Conservation (phyloP, 768 basidiomycete species). For the Tylopilus sp. region DNA sequence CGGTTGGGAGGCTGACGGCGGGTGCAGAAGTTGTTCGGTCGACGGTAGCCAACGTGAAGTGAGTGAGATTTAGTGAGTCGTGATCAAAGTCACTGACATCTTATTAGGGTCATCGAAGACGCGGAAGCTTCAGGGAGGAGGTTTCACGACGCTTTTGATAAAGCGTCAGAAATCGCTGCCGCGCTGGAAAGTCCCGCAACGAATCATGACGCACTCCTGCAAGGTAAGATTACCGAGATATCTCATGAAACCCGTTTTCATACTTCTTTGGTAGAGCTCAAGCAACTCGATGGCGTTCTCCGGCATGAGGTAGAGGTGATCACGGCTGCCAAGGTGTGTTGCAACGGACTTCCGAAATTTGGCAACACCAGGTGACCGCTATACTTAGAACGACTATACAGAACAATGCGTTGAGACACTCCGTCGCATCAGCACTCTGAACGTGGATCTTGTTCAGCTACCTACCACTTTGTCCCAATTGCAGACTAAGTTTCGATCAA, state of each 20-base stretch:
- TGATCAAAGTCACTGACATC: not conserved
- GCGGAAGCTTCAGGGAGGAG: constrained; percentile 52
- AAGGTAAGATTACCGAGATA: constrained; percentile 38
- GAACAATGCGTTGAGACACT: constrained; percentile 63
- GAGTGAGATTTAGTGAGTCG: constrained; percentile 9
- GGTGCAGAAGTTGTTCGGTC: constrained; percentile 60
- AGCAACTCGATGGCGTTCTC: constrained; percentile 56
- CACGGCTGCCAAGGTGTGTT: constrained; percentile 50
- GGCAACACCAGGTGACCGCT: not conserved
- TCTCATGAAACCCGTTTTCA: not conserved
- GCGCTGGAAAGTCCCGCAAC: constrained; percentile 53
- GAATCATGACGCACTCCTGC: constrained; percentile 48
- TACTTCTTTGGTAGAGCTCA: constrained; percentile 47
- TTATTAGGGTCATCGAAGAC: constrained; percentile 53
- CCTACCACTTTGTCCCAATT: constrained; percentile 62
- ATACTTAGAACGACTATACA: constrained; percentile 64
- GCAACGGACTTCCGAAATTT: not conserved
- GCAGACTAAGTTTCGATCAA: constrained; percentile 67
- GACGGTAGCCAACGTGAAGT: constrained; percentile 47
- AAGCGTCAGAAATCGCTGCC: constrained; percentile 48
- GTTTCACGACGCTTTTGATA: constrained; percentile 58
- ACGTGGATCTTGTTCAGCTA: constrained; percentile 75
- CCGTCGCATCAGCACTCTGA: constrained; percentile 74
- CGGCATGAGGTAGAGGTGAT: constrained; percentile 60
- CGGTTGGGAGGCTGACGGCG: constrained; percentile 50